These are phyloP conservation scores for Irpex lacteus DNA, from an alignment of 1,284 basidiomycete species.

Conservation along the genomic window DNA sequence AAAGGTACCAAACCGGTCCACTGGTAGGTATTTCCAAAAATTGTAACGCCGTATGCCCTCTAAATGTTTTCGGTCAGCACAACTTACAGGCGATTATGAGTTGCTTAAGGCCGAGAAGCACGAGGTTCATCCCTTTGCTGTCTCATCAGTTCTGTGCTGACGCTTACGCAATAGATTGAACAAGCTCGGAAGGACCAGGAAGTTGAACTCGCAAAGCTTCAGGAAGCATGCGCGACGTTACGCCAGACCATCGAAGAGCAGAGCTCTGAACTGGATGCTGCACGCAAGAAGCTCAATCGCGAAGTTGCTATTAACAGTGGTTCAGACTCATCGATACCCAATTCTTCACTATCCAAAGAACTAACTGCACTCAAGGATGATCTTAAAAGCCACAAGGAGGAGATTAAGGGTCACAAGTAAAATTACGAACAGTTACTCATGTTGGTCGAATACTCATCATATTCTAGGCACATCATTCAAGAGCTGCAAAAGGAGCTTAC, in stretches of 20 bases:
- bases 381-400: constrained; percentile 47
- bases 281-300: constrained; percentile 56
- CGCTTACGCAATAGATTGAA: constrained; percentile 27
- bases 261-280: constrained; percentile 48
- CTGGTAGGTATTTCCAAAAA: constrained; percentile 30
- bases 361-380: constrained; percentile 47
- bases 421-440: constrained; percentile 15
- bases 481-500: constrained; percentile 83
- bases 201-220: constrained; percentile 37
- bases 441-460: constrained; percentile 6
- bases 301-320: constrained; percentile 45
- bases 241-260: constrained; percentile 44
- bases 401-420: constrained; percentile 78
- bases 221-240: constrained; percentile 33
- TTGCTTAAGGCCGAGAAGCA: constrained; percentile 14
- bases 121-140: not conserved
- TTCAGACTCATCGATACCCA: constrained; percentile 34
- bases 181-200: constrained; percentile 28
- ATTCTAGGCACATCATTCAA: constrained; percentile 76
- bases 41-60: not conserved
- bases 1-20: constrained; percentile 40
- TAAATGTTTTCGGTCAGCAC: not conserved
- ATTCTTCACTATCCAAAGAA: constrained; percentile 20
- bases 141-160: not conserved
- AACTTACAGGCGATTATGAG: constrained; percentile 10